These are phyloP conservation scores for Cladosporium sp. DNA, from an alignment of 2,329 filamentous ascomycete species.

Conservation along the genomic window DNA sequence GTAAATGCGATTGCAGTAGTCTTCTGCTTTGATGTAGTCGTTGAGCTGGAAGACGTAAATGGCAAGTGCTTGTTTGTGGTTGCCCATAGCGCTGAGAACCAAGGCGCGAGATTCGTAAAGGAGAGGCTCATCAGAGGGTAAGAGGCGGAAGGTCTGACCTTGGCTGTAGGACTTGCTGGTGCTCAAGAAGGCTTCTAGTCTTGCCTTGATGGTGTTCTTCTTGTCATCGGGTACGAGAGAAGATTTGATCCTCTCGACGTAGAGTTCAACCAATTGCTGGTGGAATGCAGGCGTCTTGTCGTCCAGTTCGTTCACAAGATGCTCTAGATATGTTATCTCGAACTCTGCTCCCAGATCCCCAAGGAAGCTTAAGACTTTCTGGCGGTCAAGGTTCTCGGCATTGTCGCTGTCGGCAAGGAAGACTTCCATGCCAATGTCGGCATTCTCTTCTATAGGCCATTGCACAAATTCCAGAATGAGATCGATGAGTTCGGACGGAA, in stretches of 20 bases:
- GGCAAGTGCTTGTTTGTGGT: constrained; percentile 92
- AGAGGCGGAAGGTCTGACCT: constrained; percentile 65
- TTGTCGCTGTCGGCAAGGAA: constrained; percentile 94
- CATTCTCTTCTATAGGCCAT: constrained; percentile 77
- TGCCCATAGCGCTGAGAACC: constrained; percentile 90
- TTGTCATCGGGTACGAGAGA: constrained; percentile 39
- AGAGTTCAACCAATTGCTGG: constrained; percentile 75
- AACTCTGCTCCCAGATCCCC: constrained; percentile 68
- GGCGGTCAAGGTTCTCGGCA: constrained; percentile 81
- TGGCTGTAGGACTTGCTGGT: constrained; percentile 76
- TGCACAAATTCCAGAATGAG: constrained; percentile 87
- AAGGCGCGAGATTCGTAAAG: constrained; percentile 92
- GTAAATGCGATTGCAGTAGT: constrained; percentile 93
- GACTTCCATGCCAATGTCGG: constrained; percentile 82
- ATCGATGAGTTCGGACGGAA: constrained; percentile 85
- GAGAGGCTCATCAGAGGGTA: constrained; percentile 77
- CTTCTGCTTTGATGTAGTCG: constrained; percentile 87
- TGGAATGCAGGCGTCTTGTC: constrained; percentile 86
- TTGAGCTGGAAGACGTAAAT: constrained; percentile 96
- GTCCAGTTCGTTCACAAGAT: constrained; percentile 83
- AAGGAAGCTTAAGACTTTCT: constrained; percentile 74
- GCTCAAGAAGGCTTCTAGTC: constrained; percentile 73
- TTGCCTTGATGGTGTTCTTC: constrained; percentile 46
- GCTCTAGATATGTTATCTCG: constrained; percentile 82
- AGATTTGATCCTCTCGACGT: constrained; percentile 58